A percentile compares a stretch with the other conserved stretches of the same genome.
These are phyloP conservation scores for Ganoderma boninense DNA, from an alignment of 1,284 basidiomycete species.

Conservation along the genomic window DNA sequence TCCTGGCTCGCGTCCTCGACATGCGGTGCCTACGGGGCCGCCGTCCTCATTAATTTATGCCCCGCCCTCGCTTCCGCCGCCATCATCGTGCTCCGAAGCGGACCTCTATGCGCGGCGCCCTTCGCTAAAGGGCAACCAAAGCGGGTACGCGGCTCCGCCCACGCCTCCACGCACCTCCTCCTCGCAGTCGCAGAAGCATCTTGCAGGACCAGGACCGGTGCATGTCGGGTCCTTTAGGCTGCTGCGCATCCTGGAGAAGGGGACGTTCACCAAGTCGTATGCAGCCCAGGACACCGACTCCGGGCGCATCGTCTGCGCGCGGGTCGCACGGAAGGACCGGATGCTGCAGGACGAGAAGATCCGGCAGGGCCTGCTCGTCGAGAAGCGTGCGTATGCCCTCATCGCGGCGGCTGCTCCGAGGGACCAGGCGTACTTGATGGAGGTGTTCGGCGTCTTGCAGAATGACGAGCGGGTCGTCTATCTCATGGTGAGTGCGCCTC, in stretches of 20 bases:
- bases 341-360: slow-evolving; percentile 20
- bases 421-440: slow-evolving; percentile 42
- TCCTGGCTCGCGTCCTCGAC: not conserved
- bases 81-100: not conserved
- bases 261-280: slow-evolving; percentile 39
- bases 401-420: slow-evolving; percentile 37
- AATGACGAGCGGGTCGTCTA: slow-evolving; percentile 39
- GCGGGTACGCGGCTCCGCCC: slow-evolving; percentile 1
- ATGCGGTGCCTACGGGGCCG: not conserved
- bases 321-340: slow-evolving; percentile 34
- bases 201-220: not conserved
- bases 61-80: not conserved
- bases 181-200: not conserved
- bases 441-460: slow-evolving; percentile 44
- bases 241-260: slow-evolving; percentile 36
- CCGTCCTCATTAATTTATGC: slow-evolving; percentile 1
- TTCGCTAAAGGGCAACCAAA: not conserved
- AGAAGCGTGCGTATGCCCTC: slow-evolving; percentile 43
- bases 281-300: slow-evolving; percentile 37
- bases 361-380: slow-evolving; percentile 32
- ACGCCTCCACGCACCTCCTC: not conserved
- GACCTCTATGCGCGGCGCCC: not conserved
- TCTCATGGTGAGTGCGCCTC: slow-evolving; percentile 41
- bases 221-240: slow-evolving; percentile 41
- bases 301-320: slow-evolving; percentile 36